Conservation (phyloP, 495 filamentous ascomycete genomes). For the Penicillium coffeae region DNA sequence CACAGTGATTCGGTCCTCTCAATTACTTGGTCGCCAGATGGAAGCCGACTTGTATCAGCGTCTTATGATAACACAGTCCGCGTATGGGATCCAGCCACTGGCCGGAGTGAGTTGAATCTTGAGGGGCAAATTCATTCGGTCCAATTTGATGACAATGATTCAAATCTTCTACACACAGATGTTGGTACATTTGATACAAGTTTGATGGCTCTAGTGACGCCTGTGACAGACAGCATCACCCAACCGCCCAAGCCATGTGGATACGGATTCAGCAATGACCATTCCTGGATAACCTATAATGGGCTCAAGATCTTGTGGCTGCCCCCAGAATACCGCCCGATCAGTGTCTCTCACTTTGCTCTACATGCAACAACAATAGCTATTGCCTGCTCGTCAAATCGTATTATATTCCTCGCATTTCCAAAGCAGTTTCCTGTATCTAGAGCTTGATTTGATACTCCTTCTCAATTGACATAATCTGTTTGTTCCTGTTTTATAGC, state of each 20-base stretch:
- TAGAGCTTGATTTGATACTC: background rate
- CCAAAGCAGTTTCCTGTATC: constrained; percentile 3
- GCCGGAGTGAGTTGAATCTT: background rate
- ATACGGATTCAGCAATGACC: no score
- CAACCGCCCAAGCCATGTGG: no score
- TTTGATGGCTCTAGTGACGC: background rate
- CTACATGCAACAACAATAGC: constrained; percentile 4
- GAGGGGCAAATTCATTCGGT: background rate
- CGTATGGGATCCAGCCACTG: constrained; percentile 2
- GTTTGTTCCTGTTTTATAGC: no score
- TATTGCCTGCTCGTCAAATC: constrained; percentile 6
- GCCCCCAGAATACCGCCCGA: constrained; percentile 18
- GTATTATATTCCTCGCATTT: constrained; percentile 9
- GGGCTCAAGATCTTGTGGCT: no score
- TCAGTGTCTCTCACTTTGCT: background rate
- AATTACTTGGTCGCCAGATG: constrained; percentile 1
- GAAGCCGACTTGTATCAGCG: constrained; percentile 2
- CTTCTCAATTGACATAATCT: background rate
- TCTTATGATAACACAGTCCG: background rate
- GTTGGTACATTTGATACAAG: constrained; percentile 1
- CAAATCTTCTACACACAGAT: constrained; percentile 1
- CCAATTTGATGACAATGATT: constrained; percentile 1
- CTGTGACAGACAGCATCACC: no score
- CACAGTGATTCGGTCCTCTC: background rate
- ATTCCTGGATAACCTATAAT: no score